These are phyloP conservation scores for Avena eriantha DNA, from an alignment of 176 grass and related monocot species.

Conservation along the genomic window DNA sequence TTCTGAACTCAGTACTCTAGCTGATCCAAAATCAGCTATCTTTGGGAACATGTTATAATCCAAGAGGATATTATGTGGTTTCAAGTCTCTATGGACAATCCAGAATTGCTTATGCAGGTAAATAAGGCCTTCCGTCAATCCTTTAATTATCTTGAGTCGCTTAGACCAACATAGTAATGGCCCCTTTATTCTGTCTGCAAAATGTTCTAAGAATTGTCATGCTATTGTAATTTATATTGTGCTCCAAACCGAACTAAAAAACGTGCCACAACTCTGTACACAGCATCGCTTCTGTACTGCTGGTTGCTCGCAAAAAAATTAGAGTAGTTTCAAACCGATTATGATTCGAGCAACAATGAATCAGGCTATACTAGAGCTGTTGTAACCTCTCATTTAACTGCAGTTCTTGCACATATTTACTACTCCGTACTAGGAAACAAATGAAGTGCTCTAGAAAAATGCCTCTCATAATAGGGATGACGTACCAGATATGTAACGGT, in stretches of 20 bases:
- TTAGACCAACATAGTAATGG: constrained; percentile 35
- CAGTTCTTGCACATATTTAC: not conserved
- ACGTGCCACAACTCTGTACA: not conserved
- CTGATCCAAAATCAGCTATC: constrained; percentile 53
- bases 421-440: constrained; percentile 29
- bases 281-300: not conserved
- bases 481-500: constrained; percentile 16
- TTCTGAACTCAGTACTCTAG: constrained; percentile 45
- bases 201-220: not conserved
- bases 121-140: constrained; percentile 50
- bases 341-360: not conserved
- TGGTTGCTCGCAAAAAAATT: not conserved
- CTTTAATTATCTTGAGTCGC: constrained; percentile 53
- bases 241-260: constrained; percentile 13
- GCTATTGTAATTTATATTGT: not conserved
- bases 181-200: not conserved
- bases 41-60: constrained; percentile 49
- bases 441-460: not conserved
- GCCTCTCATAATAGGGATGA: not conserved
- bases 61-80: constrained; percentile 46
- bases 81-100: constrained; percentile 60
- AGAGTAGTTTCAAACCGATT: not conserved
- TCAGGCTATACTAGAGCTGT: not conserved
- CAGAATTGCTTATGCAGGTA: constrained; percentile 49
- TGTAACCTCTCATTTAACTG: not conserved